A percentile compares a stretch with the other conserved stretches of the same genome.
These are phyloP conservation scores for Rauvolfia tetraphylla DNA, from an alignment of 257 asterid species.

Conservation along the genomic window DNA sequence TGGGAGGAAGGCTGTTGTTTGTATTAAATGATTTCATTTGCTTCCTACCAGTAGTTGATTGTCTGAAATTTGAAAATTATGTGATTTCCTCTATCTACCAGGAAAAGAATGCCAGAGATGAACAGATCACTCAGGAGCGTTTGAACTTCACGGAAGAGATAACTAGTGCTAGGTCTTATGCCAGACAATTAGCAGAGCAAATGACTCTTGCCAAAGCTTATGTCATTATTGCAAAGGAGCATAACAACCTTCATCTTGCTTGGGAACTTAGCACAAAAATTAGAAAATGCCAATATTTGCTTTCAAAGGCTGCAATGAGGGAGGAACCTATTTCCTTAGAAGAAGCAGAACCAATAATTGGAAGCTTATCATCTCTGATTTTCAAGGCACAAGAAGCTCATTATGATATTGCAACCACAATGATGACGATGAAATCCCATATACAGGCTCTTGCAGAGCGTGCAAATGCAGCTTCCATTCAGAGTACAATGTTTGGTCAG, in stretches of 20 bases:
- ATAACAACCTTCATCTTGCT: constrained; percentile 77
- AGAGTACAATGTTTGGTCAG: constrained; percentile 66
- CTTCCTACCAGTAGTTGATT: not conserved
- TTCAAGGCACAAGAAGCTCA: constrained; percentile 77
- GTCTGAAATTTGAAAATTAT: not conserved
- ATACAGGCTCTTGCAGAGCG: constrained; percentile 82
- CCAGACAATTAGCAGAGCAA: constrained; percentile 82
- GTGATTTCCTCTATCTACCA: constrained; percentile 27
- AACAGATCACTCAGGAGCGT: constrained; percentile 36
- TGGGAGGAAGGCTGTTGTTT: not conserved
- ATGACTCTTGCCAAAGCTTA: constrained; percentile 91
- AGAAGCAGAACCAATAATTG: constrained; percentile 73
- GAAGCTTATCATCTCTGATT: constrained; percentile 73
- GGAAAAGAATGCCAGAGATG: constrained; percentile 54
- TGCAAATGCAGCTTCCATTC: constrained; percentile 59
- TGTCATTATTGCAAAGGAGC: constrained; percentile 77
- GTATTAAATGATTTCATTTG: not conserved
- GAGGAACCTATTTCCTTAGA: constrained; percentile 68
- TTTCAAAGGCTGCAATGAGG: constrained; percentile 77
- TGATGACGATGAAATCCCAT: constrained; percentile 79
- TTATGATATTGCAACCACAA: constrained; percentile 83
- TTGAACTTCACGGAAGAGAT: constrained; percentile 59
- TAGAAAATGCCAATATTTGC: constrained; percentile 69
- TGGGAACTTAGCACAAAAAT: constrained; percentile 79
- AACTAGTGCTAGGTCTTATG: constrained; percentile 60